Percentiles rank a stretch among this genome's conserved stretches.
phyloP scores from a whole-genome alignment of 768 basidiomycete species.

The Butyriboletus loyo region DNA sequence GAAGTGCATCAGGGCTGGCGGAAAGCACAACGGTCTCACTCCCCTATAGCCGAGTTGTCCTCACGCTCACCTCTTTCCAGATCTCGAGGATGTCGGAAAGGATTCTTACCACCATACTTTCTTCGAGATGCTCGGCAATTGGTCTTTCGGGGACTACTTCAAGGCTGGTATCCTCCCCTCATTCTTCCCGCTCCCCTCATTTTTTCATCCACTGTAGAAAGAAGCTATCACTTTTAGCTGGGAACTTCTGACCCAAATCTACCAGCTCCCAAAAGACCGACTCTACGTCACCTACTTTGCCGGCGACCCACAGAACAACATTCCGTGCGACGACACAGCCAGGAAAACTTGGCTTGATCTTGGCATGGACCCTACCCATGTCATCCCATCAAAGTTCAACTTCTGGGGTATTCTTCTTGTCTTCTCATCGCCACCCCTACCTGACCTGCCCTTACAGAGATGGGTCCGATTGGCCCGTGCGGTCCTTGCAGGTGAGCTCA shows the following conservation, averaged over 20 bases:
- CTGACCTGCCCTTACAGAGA: constrained; percentile 55
- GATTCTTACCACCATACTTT: constrained; percentile 98
- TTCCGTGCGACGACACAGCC: constrained; percentile 88
- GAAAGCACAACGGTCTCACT: constrained; percentile 90
- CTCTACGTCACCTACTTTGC: constrained; percentile 98
- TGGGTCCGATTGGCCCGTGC: constrained; percentile 98
- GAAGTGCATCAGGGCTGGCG: constrained; percentile 98
- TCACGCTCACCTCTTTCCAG: constrained; percentile 39
- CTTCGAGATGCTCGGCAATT: constrained; percentile 99
- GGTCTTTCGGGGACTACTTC: constrained; percentile 99
- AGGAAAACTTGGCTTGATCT: constrained; percentile 84
- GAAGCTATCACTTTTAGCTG: constrained; percentile 93
- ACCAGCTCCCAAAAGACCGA: constrained; percentile 82
- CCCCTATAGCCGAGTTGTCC: not conserved
- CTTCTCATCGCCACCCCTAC: not conserved
- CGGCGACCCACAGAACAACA: constrained; percentile 79
- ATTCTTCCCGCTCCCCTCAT: not conserved
- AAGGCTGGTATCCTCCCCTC: constrained; percentile 54
- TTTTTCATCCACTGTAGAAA: constrained; percentile 49
- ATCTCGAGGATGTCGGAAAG: constrained; percentile 98
- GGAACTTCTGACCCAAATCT: constrained; percentile 90
- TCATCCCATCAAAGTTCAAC: constrained; percentile 95
- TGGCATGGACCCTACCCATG: constrained; percentile 85
- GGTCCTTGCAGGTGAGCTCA: constrained; percentile 81
- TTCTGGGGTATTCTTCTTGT: constrained; percentile 82